Evolutionary conservation across 2,329 filamentous ascomycete species (phyloP).

Genomic region (Venturia pyrina): DNA sequence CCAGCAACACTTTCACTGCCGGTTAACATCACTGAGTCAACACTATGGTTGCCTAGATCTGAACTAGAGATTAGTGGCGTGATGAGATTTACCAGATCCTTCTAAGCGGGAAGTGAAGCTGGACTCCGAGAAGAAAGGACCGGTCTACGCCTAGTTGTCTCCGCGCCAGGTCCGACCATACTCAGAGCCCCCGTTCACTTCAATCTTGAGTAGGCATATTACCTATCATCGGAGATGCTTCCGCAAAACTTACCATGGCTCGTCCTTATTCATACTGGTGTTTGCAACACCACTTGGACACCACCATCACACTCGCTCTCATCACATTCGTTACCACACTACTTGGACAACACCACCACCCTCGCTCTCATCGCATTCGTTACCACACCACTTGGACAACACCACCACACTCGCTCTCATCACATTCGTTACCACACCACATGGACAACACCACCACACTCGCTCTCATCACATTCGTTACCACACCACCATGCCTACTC

Average conservation of each 20-base stretch:
- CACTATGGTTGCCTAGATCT: neutral
- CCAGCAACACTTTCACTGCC: neutral
- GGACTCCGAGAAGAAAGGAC: neutral
- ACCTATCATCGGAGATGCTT: neutral
- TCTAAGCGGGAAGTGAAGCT: neutral
- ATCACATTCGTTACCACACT: neutral
- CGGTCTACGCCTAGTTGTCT: neutral
- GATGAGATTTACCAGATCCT: neutral
- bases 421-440: neutral
- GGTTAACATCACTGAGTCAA: neutral
- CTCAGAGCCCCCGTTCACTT: neutral
- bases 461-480: neutral
- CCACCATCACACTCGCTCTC: neutral
- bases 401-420: neutral
- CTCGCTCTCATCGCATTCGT: neutral
- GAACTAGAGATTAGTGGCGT: neutral
- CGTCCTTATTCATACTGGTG: neutral
- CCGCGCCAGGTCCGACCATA: neutral
- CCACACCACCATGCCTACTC: neutral
- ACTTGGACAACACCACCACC: neutral
- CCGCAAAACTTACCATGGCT: neutral
- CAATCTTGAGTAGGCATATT: neutral
- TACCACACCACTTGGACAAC: neutral
- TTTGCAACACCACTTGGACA: neutral
- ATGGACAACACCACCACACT: neutral